Evolutionary conservation across 2,329 filamentous ascomycete species (phyloP), one percentile per base, ranked within the genome.

Genomic region (Cladorrhinum sp.): DNA sequence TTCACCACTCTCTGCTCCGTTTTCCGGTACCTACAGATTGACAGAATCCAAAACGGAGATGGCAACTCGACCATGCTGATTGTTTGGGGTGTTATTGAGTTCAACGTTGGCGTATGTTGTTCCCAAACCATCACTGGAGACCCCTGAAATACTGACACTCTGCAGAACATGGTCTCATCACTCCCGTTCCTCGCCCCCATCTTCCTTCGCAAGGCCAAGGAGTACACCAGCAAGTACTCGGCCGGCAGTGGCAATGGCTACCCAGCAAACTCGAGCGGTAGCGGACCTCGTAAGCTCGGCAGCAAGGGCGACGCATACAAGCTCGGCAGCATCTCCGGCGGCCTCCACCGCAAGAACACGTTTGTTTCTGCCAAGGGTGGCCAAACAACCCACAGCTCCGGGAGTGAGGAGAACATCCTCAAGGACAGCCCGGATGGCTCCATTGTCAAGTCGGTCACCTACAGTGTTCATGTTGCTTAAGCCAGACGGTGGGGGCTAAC

Each of bases 61-160:
- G 80, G 81, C 8, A 81, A 83, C 65, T 83, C 82, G 0, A 84
- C 82, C 3, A 80, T 82, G 77, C 73, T 85, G 10, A 75, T 85
- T 0, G 71, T 84, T 0, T 85, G 82, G 82, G 82, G 82, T 3
- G 80, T 78, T 1, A 80, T 85, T 59, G 82, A 85, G 67, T 81
- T 84, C 69, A 84, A 84, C 64, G 77, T 84, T 28, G 82, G 82
- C 10, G 81, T 83, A 75, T 68, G 80, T 67, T 24, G 1, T 2
- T 16, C 52, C 23, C 20, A 42, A 23, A 16, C 23, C 16, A 51
- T 59, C 30, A 24, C 23, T n/a, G n/a, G 30, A 20, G 8, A 12
- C 12, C 23, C 52, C n/a, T 9, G 16, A 14, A 3, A 21, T 50
- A n/a, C 55, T 58, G 24, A 62, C 36, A 3, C 18, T 1, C 9